A percentile compares a stretch with the other conserved stretches of the same genome.
phyloP scores from a whole-genome alignment of 2,329 filamentous ascomycete species.

The Setomelanomma holmii region DNA sequence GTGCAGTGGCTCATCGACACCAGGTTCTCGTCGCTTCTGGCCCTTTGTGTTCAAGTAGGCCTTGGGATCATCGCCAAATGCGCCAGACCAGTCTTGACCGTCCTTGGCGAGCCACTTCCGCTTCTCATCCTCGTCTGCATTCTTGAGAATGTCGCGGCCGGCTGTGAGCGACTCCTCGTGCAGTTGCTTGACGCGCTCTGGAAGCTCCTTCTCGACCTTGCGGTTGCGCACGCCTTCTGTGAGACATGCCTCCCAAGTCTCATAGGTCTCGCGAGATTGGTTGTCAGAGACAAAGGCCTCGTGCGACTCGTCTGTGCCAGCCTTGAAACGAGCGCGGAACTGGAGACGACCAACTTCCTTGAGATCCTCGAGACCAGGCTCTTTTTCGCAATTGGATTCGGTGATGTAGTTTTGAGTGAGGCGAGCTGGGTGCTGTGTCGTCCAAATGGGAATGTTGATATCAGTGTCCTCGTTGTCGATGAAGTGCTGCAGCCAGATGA shows the following conservation, averaged over 20 bases:
- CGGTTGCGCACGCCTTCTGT: constrained; percentile 82
- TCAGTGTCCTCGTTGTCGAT: constrained; percentile 78
- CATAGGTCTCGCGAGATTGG: constrained; percentile 88
- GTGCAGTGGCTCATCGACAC: constrained; percentile 59
- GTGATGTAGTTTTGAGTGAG: constrained; percentile 94
- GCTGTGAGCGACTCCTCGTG: constrained; percentile 83
- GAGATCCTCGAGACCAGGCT: constrained; percentile 77
- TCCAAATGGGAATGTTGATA: constrained; percentile 91
- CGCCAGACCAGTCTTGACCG: constrained; percentile 85
- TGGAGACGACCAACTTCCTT: constrained; percentile 81
- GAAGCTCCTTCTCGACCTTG: constrained; percentile 75
- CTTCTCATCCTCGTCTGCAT: constrained; percentile 74
- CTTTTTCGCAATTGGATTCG: constrained; percentile 70
- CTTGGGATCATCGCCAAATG: constrained; percentile 80
- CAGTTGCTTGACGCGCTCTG: constrained; percentile 73
- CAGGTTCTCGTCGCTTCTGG: constrained; percentile 64
- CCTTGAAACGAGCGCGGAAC: constrained; percentile 84
- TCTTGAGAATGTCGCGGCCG: constrained; percentile 80
- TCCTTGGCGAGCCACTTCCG: constrained; percentile 78
- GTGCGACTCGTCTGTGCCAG: constrained; percentile 88
- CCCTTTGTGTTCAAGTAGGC: constrained; percentile 62
- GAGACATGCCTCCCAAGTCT: constrained; percentile 91
- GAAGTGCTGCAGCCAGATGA: constrained; percentile 86
- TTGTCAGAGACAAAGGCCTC: constrained; percentile 84
- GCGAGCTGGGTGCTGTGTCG: constrained; percentile 74